Conservation (phyloP, 176 grass and related monocot genomes). For the Typha latifolia region DNA sequence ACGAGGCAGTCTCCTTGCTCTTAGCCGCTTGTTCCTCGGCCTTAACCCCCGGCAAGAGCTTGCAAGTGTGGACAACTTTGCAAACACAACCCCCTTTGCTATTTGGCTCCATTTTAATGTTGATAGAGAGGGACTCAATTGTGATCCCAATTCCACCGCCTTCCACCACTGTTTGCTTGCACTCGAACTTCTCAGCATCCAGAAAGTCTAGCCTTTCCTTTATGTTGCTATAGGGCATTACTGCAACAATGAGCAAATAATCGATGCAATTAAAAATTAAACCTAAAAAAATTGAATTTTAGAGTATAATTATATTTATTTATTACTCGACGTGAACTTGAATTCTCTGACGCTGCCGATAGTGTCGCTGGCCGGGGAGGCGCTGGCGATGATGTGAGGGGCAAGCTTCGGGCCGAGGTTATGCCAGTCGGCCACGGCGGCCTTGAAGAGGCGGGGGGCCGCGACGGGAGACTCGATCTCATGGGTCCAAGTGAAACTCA, state of each 20-base stretch:
- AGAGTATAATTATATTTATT: background rate
- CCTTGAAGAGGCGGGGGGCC: slow-evolving; percentile 56
- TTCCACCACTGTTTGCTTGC: slow-evolving; percentile 43
- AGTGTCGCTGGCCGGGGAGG: slow-evolving; percentile 18
- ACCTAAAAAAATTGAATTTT: too few relatives aligned
- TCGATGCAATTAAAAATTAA: too few relatives aligned
- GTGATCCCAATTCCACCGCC: slow-evolving; percentile 45
- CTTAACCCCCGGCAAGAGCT: slow-evolving; percentile 38
- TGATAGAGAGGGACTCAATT: slow-evolving; percentile 29
- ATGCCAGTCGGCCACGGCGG: slow-evolving; percentile 66
- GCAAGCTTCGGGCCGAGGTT: slow-evolving; percentile 50
- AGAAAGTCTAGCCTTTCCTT: slow-evolving; percentile 61
- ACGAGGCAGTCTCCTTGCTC: slow-evolving; percentile 33
- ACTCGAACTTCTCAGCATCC: slow-evolving; percentile 49
- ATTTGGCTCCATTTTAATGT: slow-evolving; percentile 55
- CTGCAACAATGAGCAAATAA: slow-evolving; percentile 14
- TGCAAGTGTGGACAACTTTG: slow-evolving; percentile 36
- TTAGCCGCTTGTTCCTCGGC: slow-evolving; percentile 26
- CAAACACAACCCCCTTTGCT: slow-evolving; percentile 38
- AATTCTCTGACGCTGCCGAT: slow-evolving; percentile 66
- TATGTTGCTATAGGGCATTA: slow-evolving; percentile 27
- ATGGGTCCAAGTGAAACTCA: slow-evolving; percentile 21
- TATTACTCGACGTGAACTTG: slow-evolving; percentile 60
- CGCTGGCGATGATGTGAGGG: slow-evolving; percentile 45
- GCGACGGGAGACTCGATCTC: slow-evolving; percentile 46